Base-by-base conservation (phyloP, 345 rosid species). In the Jatropha curcas region DNA sequence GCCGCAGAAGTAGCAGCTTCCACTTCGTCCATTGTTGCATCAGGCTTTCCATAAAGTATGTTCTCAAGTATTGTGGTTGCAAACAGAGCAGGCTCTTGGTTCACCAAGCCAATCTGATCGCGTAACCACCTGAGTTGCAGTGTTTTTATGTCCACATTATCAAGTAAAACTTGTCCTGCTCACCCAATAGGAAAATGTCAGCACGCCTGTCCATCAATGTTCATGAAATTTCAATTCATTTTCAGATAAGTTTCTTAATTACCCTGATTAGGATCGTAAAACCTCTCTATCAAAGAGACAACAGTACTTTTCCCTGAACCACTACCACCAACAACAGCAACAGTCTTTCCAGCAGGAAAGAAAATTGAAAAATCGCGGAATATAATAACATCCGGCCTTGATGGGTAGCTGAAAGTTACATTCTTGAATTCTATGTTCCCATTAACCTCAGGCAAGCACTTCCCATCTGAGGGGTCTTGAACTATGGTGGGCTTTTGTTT, bases 271-370 rank as follows among this genome's bases (percentile, higher is more conserved):
- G 99, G 98, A 84, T 95, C 99, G 22, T 95, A 95, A 80, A 95
- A 95, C 71, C 99, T 84, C 85, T 95, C 99, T 2, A 95, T 88
- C 51, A 95, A 80, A 65, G 99, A 92, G 73, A 95, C 97, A 67
- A 95, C 99, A 24, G 99, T 95, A 81, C 99, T 95, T 83, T 95
- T 95, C 67, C 99, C 99, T 31, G 98, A 93, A 24, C 99, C 99
- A 59, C 99, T 95, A 5, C 99, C 98, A 59, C 99, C 99, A 76
- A 95, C 99, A 7, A 93, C 99, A 0, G 99, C 99, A 39, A 95
- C 88, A 0, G 99, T 95, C 77, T 91, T 95, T 74, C 98, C 99
- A 2, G 98, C 96, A 28, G 99, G 94, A 55, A 95, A 93, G 88
- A 88, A 95, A 58, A 93, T 93, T 3, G 94, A 86, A 71, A 95